Base-by-base conservation (phyloP, 164 flowering plant species). In the Vitis labrusca region DNA sequence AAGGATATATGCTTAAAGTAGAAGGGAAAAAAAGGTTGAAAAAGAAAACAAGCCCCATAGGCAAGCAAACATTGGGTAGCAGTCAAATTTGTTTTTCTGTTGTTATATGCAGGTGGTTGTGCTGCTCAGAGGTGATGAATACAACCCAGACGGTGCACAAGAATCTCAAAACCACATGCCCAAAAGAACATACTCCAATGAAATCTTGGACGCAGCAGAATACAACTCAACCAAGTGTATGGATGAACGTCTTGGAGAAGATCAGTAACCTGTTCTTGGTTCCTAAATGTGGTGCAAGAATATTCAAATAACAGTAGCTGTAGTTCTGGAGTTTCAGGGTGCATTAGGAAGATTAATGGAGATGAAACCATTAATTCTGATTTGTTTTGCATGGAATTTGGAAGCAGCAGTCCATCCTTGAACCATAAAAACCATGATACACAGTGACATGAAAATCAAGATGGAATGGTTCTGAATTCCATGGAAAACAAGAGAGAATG, bases 101-200 rank as follows among this genome's bases (percentile, higher is more conserved):
- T 16, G 30, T 47, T 72, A 3, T 19, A 1, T 78, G 73, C 81
- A 85, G 88, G 78, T 78, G 56, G 77, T 74, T 23, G 29, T 74
- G 11, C 76, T 85, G 63, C 74, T 85, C 16, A 77, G 78, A 77
- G 84, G 81, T 8, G 82, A 74, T 15, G 73, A 71, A 11, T 56
- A 50, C 53, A 61, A 29, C 5, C n/a, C 47, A 8, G 64, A 71
- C 8, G n/a, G 71, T 30, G 37, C 64, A 8, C 50, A 65, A 61
- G 67, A 71, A 47, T 63, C 61, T 50, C 57, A 58, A 59, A 68
- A 61, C 47, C 64, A 9, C 32, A 13, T 58, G 9, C 54, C 63
- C 7, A 76, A 56, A 52, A 66, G 89, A 72, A 79, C 89, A 14
- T 83, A 74, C 75, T 85, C 91, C 10, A 87, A 86, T 68, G 84